Evolutionary conservation across 352 stramenopile genomes (phyloP).

Genomic region (Pythium volutum): DNA sequence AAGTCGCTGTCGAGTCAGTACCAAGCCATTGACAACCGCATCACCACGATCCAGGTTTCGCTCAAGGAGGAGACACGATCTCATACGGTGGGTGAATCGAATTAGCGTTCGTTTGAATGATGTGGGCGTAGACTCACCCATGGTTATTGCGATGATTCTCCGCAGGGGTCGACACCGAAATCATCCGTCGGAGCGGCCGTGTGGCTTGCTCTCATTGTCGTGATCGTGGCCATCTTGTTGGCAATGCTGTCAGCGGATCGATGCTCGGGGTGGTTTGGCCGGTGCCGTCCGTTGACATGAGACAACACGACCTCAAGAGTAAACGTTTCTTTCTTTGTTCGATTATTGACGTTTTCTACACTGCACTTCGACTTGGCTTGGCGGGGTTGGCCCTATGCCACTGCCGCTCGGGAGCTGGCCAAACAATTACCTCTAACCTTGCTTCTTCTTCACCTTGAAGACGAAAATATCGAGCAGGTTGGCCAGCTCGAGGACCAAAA

Average conservation of each 20-base stretch:
- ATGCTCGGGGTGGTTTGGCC: conserved; percentile 35
- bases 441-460: conserved; percentile 76
- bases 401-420: neutral
- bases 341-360: neutral
- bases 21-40: conserved; percentile 54
- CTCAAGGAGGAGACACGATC: conserved; percentile 10
- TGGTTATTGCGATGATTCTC: neutral
- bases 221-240: conserved; percentile 28
- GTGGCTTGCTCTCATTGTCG: conserved; percentile 22
- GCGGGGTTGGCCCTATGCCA: neutral
- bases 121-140: neutral
- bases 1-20: conserved; percentile 56
- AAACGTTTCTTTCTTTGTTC: neutral
- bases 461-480: conserved; percentile 76
- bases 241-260: conserved; percentile 31
- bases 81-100: conserved; percentile 3
- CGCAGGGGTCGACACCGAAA: neutral
- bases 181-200: neutral
- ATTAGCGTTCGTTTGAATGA: neutral
- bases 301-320: neutral
- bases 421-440: conserved; percentile 11
- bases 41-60: conserved; percentile 49
- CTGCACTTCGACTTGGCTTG: too few species aligned
- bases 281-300: conserved; percentile 55
- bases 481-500: conserved; percentile 67